Evolutionary conservation across 441 rosid species (phyloP).

Genomic region (Adansonia grandidieri): DNA sequence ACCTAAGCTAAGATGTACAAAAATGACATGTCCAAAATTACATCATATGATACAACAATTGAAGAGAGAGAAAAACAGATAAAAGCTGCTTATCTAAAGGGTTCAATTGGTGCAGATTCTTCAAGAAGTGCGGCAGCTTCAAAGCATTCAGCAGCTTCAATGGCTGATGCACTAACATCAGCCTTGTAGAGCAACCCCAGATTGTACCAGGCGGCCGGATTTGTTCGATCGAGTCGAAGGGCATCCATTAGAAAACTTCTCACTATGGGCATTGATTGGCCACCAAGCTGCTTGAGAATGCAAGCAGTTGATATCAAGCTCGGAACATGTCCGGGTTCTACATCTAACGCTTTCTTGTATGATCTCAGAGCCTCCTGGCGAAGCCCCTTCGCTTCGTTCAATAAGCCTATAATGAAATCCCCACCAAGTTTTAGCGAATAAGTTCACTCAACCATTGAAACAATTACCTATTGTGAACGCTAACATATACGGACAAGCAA

Average conservation of each 20-base stretch:
- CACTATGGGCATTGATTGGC: constrained; percentile 36
- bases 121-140: constrained; percentile 55
- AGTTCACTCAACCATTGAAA: background rate
- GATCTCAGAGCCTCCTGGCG: constrained; percentile 43
- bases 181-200: constrained; percentile 50
- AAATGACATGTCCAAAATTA: constrained; percentile 8
- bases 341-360: constrained; percentile 47
- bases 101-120: constrained; percentile 53
- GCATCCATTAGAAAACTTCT: constrained; percentile 52
- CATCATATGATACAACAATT: background rate
- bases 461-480: background rate
- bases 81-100: constrained; percentile 38
- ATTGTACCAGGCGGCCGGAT: constrained; percentile 50
- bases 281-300: constrained; percentile 41
- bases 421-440: background rate
- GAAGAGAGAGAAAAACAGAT: too few relatives aligned
- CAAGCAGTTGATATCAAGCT: constrained; percentile 50
- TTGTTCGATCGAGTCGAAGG: constrained; percentile 46
- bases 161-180: constrained; percentile 31
- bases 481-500: background rate
- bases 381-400: constrained; percentile 47
- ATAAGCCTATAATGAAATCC: constrained; percentile 40
- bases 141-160: constrained; percentile 50
- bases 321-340: constrained; percentile 49
- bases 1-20: constrained; percentile 9